phyloP scores from a whole-genome alignment of 2,329 filamentous ascomycete species.

The Fusarium oligoseptatum region DNA sequence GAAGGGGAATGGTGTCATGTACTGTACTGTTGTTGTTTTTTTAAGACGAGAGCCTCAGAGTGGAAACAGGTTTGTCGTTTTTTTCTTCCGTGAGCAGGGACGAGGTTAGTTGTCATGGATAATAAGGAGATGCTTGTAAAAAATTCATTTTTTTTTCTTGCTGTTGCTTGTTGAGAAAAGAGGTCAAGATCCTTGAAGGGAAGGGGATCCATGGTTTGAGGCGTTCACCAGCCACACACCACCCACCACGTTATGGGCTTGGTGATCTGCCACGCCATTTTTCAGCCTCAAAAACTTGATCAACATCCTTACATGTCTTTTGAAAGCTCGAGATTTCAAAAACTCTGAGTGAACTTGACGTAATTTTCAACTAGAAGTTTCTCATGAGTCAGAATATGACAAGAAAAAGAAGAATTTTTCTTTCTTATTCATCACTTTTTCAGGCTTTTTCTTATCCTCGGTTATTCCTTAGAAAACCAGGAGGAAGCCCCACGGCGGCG shows the following conservation, averaged over 20 bases:
- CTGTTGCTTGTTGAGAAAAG: not conserved
- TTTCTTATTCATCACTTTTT: slow-evolving; percentile 6
- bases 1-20: slow-evolving; percentile 29
- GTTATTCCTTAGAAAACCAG: slow-evolving; percentile 33
- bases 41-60: not conserved
- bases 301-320: not conserved
- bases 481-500: slow-evolving; percentile 8
- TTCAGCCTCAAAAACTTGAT: slow-evolving; percentile 20
- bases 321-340: not conserved
- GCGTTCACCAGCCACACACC: not conserved
- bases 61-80: slow-evolving; percentile 1
- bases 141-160: not conserved
- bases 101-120: not conserved
- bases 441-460: slow-evolving; percentile 40
- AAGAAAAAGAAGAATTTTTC: not conserved
- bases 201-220: not conserved
- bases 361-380: not conserved
- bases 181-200: not conserved
- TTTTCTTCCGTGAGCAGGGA: not conserved
- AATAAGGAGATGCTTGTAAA: not conserved
- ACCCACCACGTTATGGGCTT: slow-evolving; percentile 7
- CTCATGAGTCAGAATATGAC: not conserved
- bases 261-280: slow-evolving; percentile 24
- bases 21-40: not conserved
- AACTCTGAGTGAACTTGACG: not conserved